A percentile compares a stretch with the other conserved stretches of the same genome.
These are phyloP conservation scores for Phaeosphaeriaceae sp. DNA, from an alignment of 2,329 filamentous ascomycete genomes.

Conservation along the genomic window DNA sequence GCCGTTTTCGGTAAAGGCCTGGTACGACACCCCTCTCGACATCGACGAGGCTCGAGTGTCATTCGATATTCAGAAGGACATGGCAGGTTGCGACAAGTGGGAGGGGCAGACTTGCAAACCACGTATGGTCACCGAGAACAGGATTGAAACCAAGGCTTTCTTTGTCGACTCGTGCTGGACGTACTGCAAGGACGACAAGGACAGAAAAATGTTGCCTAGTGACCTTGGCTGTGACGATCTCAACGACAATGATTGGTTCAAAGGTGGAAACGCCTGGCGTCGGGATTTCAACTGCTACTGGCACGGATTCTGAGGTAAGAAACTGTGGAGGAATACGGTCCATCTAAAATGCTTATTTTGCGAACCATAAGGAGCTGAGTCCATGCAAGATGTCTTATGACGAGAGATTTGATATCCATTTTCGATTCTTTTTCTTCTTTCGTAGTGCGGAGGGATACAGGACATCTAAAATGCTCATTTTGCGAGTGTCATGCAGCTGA, in stretches of 20 bases:
- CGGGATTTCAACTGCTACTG: slow-evolving; percentile 5
- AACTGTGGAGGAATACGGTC: too few relatives aligned
- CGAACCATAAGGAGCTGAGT: too few relatives aligned
- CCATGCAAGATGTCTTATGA: too few relatives aligned
- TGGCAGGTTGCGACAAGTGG: slow-evolving; percentile 6
- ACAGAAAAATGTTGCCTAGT: not conserved
- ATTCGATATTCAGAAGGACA: slow-evolving; percentile 11
- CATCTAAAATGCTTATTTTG: too few relatives aligned
- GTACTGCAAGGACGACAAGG: not conserved
- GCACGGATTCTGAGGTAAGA: not conserved
- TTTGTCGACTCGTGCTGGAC: slow-evolving; percentile 2
- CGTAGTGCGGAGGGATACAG: too few relatives aligned
- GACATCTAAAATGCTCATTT: too few relatives aligned
- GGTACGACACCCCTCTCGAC: slow-evolving; percentile 1
- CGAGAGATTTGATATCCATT: too few relatives aligned
- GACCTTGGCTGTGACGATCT: slow-evolving; percentile 4
- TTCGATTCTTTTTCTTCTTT: too few relatives aligned
- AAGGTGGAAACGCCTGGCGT: not conserved
- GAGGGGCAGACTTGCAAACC: slow-evolving; percentile 7
- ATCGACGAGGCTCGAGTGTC: slow-evolving; percentile 6
- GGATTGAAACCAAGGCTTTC: slow-evolving; percentile 10
- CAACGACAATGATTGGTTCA: slow-evolving; percentile 5
- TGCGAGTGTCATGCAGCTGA: too few relatives aligned
- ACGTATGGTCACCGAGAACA: slow-evolving; percentile 12
- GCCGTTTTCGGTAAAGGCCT: slow-evolving; percentile 12